Conservation (phyloP, 306 rosid species). For the Urtica urens region DNA sequence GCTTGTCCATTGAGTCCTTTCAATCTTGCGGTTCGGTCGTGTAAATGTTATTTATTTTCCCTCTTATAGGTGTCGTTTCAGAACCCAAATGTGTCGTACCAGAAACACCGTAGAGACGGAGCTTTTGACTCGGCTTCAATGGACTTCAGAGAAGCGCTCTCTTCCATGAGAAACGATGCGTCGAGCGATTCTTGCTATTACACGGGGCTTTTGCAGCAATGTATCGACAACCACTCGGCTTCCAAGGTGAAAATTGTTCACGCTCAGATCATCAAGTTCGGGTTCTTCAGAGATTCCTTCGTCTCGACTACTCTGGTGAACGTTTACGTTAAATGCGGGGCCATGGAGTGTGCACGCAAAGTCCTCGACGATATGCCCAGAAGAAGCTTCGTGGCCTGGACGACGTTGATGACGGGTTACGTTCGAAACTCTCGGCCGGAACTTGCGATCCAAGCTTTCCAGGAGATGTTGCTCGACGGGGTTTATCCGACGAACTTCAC, state of each 20-base stretch:
- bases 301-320: slow-evolving; percentile 41
- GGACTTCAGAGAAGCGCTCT: slow-evolving; percentile 50
- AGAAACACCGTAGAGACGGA: slow-evolving; percentile 39
- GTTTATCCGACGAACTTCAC: slow-evolving; percentile 57
- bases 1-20: neutral
- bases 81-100: slow-evolving; percentile 39
- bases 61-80: slow-evolving; percentile 23
- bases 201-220: slow-evolving; percentile 47
- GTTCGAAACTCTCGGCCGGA: slow-evolving; percentile 47
- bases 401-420: slow-evolving; percentile 55
- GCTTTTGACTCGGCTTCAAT: slow-evolving; percentile 28
- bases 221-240: slow-evolving; percentile 40
- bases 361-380: slow-evolving; percentile 42
- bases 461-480: slow-evolving; percentile 57
- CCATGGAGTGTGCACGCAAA: slow-evolving; percentile 47
- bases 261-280: slow-evolving; percentile 57
- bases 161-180: slow-evolving; percentile 24
- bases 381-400: slow-evolving; percentile 59
- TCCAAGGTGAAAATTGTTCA: slow-evolving; percentile 47
- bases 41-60: neutral
- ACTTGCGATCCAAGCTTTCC: slow-evolving; percentile 38
- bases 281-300: slow-evolving; percentile 43
- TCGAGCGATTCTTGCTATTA: slow-evolving; percentile 36
- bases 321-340: slow-evolving; percentile 59
- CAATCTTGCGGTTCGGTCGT: neutral